These are phyloP conservation scores for Exophiala oligosperma DNA, from an alignment of 2,329 filamentous ascomycete genomes.

Conservation along the genomic window DNA sequence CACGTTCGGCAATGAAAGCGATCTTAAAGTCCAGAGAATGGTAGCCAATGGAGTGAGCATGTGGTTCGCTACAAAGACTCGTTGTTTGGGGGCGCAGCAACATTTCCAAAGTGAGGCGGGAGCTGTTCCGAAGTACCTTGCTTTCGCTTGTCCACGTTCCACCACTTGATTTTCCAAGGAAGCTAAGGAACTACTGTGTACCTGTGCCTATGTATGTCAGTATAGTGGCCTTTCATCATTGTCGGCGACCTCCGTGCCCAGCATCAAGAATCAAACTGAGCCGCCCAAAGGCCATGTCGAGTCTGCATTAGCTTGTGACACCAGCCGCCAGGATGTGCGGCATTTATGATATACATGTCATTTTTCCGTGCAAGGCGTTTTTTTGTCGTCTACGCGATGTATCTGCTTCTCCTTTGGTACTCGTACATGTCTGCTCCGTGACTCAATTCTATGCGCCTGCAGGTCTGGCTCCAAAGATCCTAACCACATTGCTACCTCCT, in stretches of 20 bases:
- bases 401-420: background rate
- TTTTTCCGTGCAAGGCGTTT: background rate
- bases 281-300: background rate
- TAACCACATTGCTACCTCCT: slow-evolving; percentile 29
- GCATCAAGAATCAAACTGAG: too few species aligned
- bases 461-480: slow-evolving; percentile 13
- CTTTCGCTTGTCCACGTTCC: background rate
- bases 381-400: background rate
- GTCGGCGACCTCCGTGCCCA: too few species aligned
- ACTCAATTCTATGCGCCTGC: slow-evolving; percentile 12
- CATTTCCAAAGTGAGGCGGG: background rate
- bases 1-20: background rate
- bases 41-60: slow-evolving; percentile 8
- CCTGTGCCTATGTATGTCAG: too few species aligned
- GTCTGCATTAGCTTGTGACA: background rate
- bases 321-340: too few species aligned
- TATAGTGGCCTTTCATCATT: background rate
- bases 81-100: slow-evolving; percentile 4
- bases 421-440: background rate
- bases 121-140: background rate
- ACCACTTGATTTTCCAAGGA: background rate
- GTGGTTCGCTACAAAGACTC: slow-evolving; percentile 3
- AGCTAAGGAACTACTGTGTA: too few species aligned
- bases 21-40: background rate
- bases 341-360: background rate